A percentile compares a stretch with the other conserved stretches of the same genome.
Evolutionary conservation across 371 early-diverging fungal genomes (phyloP).

Genomic region (Mortierella sp.): DNA sequence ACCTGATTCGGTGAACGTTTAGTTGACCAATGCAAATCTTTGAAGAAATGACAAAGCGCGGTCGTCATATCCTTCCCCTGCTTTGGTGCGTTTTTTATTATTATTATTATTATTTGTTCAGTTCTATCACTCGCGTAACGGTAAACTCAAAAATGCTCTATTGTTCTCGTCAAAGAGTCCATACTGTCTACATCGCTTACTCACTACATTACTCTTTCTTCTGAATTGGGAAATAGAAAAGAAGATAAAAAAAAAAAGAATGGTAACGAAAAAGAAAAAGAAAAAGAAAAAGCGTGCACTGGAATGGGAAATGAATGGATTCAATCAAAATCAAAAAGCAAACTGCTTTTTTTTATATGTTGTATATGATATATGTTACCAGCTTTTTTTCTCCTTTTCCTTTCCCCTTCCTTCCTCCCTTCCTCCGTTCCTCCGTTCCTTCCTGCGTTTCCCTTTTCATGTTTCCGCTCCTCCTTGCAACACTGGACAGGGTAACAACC

Average conservation of each 20-base stretch:
- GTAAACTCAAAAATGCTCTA: too few species aligned
- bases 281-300: conserved; percentile 10
- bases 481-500: conserved; percentile 31
- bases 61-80: too few species aligned
- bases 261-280: neutral
- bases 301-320: conserved; percentile 24
- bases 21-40: too few species aligned
- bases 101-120: too few species aligned
- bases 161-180: too few species aligned
- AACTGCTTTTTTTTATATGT: too few species aligned
- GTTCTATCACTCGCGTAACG: too few species aligned
- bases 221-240: neutral
- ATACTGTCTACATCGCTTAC: too few species aligned
- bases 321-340: conserved; percentile 5
- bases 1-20: too few species aligned
- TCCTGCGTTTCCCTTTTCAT: conserved; percentile 20
- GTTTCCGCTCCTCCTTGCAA: conserved; percentile 14
- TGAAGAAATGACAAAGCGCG: too few species aligned
- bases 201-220: neutral
- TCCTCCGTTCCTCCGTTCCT: conserved; percentile 16
- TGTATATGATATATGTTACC: conserved; percentile 10
- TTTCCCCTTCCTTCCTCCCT: conserved; percentile 16
- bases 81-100: too few species aligned
- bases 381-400: neutral
- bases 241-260: neutral